Evolutionary conservation across 2,329 filamentous ascomycete genomes (phyloP), one percentile per base, ranked within the genome.

Genomic region (Hypoxylon sp.): DNA sequence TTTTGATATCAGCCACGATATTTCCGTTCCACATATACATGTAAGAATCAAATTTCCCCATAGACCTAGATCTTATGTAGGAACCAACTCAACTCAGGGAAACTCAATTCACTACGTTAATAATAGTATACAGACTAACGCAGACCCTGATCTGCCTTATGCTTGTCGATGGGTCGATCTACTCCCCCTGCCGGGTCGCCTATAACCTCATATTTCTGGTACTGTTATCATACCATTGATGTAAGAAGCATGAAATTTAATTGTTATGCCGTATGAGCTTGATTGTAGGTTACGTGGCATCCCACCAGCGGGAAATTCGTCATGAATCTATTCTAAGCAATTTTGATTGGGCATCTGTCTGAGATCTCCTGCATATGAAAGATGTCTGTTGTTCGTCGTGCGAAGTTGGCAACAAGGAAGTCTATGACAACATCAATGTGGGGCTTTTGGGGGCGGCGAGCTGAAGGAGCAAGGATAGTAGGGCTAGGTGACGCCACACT

Each of bases 351-450:
- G 14, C 17, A 30, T 50, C 27, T 64, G 14, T 31, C 25, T 44
- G 25, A 17, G 56, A 64, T 68, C 37, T 25, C 14, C 30, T 44
- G 66, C 61, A 68, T 46, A 25, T 48, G 35, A 50, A 53, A 35
- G 44, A 25, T 37, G 49, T 57, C 11, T 25, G 27, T 63, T 62
- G 6, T 42, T 69, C 17, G 30, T 35, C 11, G 55, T 64, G 64
- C 64, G 51, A 69, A 71, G 20, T 71, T 71, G 66, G 66, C 42
- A 68, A 50, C 44, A 61, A 8, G 55, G 63, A 22, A 73, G 62
- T 76, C 74, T 73, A 77, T 75, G 75, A 76, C 74, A 63, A 48
- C 73, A 75, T 75, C 11, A 40, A 58, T 68, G 44, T 68, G n/a
- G 64, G 13, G 17, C 46, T 55, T 4, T 42, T 20, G 33, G 37